Evolutionary conservation across 371 early-diverging fungal genomes (phyloP).

Genomic region (Mortierella polycephala): DNA sequence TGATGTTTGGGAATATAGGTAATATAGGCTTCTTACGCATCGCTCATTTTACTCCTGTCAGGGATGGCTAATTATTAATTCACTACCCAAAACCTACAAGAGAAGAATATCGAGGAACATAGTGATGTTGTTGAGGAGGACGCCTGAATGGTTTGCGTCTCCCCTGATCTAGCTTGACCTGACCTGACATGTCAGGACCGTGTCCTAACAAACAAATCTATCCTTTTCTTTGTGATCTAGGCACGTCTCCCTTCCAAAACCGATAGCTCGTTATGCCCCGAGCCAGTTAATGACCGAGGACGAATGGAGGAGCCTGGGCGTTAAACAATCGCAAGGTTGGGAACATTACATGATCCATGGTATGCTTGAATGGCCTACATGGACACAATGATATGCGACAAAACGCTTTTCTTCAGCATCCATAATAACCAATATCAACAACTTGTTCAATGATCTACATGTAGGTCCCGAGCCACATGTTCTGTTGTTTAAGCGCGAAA

Average conservation of each 20-base stretch:
- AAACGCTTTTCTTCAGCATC: not conserved
- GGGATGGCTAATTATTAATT: too few species aligned
- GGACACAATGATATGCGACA: not conserved
- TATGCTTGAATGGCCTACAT: conserved; percentile 30
- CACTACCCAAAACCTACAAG: not conserved
- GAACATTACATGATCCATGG: conserved; percentile 86
- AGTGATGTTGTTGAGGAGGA: not conserved
- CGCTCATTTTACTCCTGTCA: too few species aligned
- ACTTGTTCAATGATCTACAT: not conserved
- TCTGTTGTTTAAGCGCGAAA: conserved; percentile 82
- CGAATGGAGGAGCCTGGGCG: conserved; percentile 84
- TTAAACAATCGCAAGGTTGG: conserved; percentile 88
- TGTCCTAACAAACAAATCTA: not conserved
- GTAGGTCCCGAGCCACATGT: conserved; percentile 89
- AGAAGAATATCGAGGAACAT: not conserved
- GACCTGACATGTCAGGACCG: too few species aligned
- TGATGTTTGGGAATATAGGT: conserved; percentile 59
- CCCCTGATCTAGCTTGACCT: too few species aligned
- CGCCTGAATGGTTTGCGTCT: not conserved
- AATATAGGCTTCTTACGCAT: not conserved
- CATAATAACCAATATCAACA: not conserved
- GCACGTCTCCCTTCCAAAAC: conserved; percentile 80
- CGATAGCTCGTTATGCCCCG: conserved; percentile 71
- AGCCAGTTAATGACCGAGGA: conserved; percentile 69
- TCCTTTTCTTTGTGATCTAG: conserved; percentile 37